Evolutionary conservation across 2,329 filamentous ascomycete species (phyloP), one percentile per base, ranked within the genome.

Genomic region (Colletotrichum musicola): DNA sequence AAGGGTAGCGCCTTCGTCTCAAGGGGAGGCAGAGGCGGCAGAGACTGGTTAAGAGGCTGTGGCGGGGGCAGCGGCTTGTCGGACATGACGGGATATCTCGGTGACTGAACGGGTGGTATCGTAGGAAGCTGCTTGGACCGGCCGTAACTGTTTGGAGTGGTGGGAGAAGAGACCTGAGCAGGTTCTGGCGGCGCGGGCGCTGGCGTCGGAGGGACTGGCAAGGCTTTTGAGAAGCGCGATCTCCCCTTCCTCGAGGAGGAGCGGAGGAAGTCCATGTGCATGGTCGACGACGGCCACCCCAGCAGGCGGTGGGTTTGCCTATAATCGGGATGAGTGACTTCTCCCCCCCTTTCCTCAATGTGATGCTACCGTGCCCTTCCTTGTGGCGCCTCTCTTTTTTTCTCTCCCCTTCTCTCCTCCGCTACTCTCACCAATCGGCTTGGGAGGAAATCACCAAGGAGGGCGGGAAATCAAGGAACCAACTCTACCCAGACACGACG

Each of bases 141-240:
- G 49, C 64, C 38, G 49, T 42, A 27, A 6, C 12, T 38, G 51
- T 18, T 44, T 49, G 40, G 14, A 22, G 49, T 35, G 30, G 59
- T 47, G 47, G 22, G 25, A 22, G 66, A 63, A 55, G 25, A 30
- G 67, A 35, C 54, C 59, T 51, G 47, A 6, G 27, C 42, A 13
- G 49, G 38, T 4, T 63, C 53, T 46, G 58, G 38, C 55, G 61
- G 44, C 30, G 30, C 30, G 1, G 30, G 4, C 30, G 30, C 30
- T 3, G 30, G 4, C 4, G 81, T 77, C 61, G 86, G 85, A 74
- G 85, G 84, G 63, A 81, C 79, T 40, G 86, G 87, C 71, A 89
- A 79, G 40, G 85, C 86, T 78, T 89, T 89, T 75, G 86, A 88
- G 78, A 86, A 87, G 76, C 86, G 85, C 73, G 86, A 88, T 62